These are phyloP conservation scores for Paramyrothecium sp. DNA, from an alignment of 2,329 filamentous ascomycete species.

Conservation along the genomic window DNA sequence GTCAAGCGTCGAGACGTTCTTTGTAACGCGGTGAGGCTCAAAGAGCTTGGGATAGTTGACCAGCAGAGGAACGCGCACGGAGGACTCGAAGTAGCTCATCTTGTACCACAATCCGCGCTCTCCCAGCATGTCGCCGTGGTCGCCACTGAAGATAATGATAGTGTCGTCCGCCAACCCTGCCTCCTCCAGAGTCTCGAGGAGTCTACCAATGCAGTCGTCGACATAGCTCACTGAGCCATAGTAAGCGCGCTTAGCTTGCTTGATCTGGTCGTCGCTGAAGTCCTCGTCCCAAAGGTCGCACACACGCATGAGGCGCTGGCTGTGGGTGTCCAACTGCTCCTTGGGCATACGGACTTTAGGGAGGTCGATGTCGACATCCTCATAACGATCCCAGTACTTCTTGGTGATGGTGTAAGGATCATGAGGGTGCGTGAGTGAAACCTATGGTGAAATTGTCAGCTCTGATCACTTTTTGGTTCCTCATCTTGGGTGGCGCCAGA, in stretches of 20 bases:
- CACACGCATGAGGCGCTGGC: conserved; percentile 80
- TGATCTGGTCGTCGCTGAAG: conserved; percentile 83
- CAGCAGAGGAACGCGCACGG: conserved; percentile 83
- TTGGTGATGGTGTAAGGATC: conserved; percentile 93
- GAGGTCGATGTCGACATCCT: conserved; percentile 81
- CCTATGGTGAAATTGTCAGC: conserved; percentile 30
- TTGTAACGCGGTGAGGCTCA: conserved; percentile 68
- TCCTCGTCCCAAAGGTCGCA: conserved; percentile 84
- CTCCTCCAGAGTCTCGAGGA: conserved; percentile 74
- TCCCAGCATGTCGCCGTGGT: conserved; percentile 95
- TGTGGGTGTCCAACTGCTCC: conserved; percentile 82
- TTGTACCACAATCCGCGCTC: conserved; percentile 95
- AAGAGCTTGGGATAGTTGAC: conserved; percentile 79
- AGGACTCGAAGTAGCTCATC: conserved; percentile 95
- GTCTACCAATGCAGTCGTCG: conserved; percentile 84
- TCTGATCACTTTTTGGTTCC: neutral
- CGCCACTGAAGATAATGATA: conserved; percentile 87
- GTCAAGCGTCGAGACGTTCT: conserved; percentile 90
- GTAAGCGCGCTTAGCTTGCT: conserved; percentile 81
- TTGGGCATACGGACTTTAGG: conserved; percentile 76
- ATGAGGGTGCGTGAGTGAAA: conserved; percentile 91
- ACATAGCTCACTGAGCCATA: conserved; percentile 93
- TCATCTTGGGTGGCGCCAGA: neutral
- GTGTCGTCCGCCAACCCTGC: conserved; percentile 82
- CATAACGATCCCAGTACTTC: conserved; percentile 91